These are phyloP conservation scores for Syzygium grande DNA, from an alignment of 345 rosid genomes.

Conservation along the genomic window DNA sequence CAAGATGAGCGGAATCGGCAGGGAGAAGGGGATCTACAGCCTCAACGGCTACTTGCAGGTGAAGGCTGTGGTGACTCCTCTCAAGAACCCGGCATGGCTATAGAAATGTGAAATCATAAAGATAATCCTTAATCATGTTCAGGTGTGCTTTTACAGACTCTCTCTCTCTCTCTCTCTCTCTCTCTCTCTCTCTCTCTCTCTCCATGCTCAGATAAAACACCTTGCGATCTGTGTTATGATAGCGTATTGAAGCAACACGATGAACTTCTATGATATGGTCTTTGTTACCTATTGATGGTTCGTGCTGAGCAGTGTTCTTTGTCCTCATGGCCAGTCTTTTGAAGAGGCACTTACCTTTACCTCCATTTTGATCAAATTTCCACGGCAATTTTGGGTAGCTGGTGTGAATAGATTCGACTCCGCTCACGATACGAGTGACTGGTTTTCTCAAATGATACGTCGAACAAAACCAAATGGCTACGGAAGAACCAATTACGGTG, in stretches of 20 bases:
- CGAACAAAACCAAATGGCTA: neutral
- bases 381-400: neutral
- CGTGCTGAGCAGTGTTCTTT: neutral
- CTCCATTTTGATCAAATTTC: neutral
- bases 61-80: conserved; percentile 77
- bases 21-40: conserved; percentile 91
- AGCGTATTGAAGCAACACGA: neutral
- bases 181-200: neutral
- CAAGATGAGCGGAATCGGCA: conserved; percentile 88
- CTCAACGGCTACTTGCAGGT: conserved; percentile 79
- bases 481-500: neutral
- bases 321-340: neutral
- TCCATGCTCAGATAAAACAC: neutral
- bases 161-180: neutral
- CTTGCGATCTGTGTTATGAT: neutral
- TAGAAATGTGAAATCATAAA: conserved; percentile 4
- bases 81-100: conserved; percentile 81
- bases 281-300: neutral
- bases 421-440: neutral
- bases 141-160: neutral
- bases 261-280: neutral
- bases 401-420: neutral
- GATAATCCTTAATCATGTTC: neutral
- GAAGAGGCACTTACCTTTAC: neutral
- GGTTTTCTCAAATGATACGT: neutral